Conservation (phyloP, 2,329 filamentous ascomycete species). For the Fusarium coicis region DNA sequence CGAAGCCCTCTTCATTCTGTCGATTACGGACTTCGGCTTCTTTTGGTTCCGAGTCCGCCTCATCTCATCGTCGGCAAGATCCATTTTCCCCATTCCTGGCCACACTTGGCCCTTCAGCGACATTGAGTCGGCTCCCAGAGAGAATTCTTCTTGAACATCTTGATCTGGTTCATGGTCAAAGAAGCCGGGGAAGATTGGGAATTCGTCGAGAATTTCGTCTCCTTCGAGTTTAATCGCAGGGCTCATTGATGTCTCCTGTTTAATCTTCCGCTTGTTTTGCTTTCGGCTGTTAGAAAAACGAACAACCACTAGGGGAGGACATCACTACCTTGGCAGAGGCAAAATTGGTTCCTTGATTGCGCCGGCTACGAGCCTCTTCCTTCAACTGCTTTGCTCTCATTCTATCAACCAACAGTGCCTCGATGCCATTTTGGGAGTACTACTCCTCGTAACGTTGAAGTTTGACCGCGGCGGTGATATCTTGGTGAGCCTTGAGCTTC, state of each 20-base stretch:
- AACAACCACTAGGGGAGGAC: neutral
- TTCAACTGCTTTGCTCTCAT: constrained; percentile 81
- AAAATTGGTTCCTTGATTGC: constrained; percentile 41
- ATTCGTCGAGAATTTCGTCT: constrained; percentile 41
- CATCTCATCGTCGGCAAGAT: constrained; percentile 79
- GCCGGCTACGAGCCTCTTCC: constrained; percentile 65
- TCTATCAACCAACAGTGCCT: constrained; percentile 79
- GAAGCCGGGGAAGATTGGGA: constrained; percentile 45
- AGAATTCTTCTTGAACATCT: constrained; percentile 45
- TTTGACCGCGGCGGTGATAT: constrained; percentile 69
- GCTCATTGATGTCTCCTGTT: constrained; percentile 34
- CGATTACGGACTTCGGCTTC: constrained; percentile 77
- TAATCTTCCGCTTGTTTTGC: constrained; percentile 47
- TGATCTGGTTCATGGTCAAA: constrained; percentile 45
- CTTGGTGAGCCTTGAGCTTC: constrained; percentile 75
- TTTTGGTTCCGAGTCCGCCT: constrained; percentile 81
- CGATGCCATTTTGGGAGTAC: constrained; percentile 78
- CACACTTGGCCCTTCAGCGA: constrained; percentile 77
- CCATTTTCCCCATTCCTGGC: constrained; percentile 85
- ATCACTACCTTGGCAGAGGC: constrained; percentile 36
- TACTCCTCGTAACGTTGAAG: constrained; percentile 80
- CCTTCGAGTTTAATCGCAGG: constrained; percentile 45
- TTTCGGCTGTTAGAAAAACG: constrained; percentile 20
- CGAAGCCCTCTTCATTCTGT: constrained; percentile 73
- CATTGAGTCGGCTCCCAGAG: constrained; percentile 46